Evolutionary conservation across 139 green algal species (phyloP).

Genomic region (Chlorella sp.): DNA sequence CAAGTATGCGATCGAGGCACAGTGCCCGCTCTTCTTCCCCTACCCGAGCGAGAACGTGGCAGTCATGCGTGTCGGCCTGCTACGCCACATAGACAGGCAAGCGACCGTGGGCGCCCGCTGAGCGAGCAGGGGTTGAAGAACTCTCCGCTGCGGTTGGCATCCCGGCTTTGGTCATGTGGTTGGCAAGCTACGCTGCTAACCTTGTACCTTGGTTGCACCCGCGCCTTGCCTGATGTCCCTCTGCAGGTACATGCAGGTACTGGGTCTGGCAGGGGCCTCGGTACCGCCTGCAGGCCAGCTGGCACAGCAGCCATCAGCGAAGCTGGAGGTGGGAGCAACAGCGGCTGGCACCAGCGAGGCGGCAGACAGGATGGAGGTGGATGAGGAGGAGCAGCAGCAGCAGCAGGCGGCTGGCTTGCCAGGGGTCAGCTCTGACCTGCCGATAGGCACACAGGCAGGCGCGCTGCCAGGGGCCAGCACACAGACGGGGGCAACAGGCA

Average conservation of each 20-base stretch:
- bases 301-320: neutral
- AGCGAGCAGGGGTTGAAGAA: neutral
- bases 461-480: neutral
- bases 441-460: neutral
- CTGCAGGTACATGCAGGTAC: slow-evolving; percentile 52
- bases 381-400: slow-evolving; percentile 2
- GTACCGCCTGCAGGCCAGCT: neutral
- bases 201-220: neutral
- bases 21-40: slow-evolving; percentile 79
- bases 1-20: slow-evolving; percentile 42
- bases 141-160: neutral
- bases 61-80: slow-evolving; percentile 67
- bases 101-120: neutral
- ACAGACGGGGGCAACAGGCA: neutral
- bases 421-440: neutral
- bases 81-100: slow-evolving; percentile 74
- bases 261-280: slow-evolving; percentile 32
- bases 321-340: neutral
- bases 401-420: neutral
- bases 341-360: neutral
- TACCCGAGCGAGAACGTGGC: slow-evolving; percentile 59
- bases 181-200: too few relatives aligned
- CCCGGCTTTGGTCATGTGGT: too few relatives aligned
- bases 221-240: neutral
- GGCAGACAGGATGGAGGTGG: slow-evolving; percentile 8